A percentile compares a stretch with the other conserved stretches of the same genome.
These are phyloP conservation scores for Aspergillus coremiiformis DNA, from an alignment of 495 filamentous ascomycete genomes.

Conservation along the genomic window DNA sequence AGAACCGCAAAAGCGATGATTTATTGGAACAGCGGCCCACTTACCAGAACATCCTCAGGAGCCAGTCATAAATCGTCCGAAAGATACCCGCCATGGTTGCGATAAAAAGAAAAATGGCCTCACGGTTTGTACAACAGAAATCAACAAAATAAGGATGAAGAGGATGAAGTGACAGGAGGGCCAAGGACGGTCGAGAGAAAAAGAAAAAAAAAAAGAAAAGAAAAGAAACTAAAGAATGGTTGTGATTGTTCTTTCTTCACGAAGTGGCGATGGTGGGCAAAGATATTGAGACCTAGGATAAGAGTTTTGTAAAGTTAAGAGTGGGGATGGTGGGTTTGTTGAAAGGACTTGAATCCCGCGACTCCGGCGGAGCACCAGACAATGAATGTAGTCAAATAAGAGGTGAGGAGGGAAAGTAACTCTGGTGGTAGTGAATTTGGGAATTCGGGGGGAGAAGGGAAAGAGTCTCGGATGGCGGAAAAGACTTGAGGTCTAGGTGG, in stretches of 20 bases:
- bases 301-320: conserved; percentile 15
- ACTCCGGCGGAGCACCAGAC: conserved; percentile 6
- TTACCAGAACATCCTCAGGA: conserved; percentile 96
- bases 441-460: neutral
- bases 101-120: neutral
- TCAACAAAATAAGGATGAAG: too few species aligned
- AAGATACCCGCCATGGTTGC: conserved; percentile 74
- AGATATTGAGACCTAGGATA: conserved; percentile 14
- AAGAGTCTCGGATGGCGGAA: neutral
- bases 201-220: neutral
- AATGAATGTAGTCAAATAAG: conserved; percentile 14
- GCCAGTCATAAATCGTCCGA: conserved; percentile 94
- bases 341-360: conserved; percentile 12
- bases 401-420: conserved; percentile 5
- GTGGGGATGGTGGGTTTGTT: conserved; percentile 12
- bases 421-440: neutral
- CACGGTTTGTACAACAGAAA: too few species aligned
- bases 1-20: conserved; percentile 12
- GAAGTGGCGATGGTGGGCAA: conserved; percentile 12
- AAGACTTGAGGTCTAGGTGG: conserved; percentile 4
- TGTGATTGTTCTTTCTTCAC: conserved; percentile 1
- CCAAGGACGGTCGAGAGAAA: neutral
- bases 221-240: too few species aligned
- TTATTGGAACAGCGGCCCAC: conserved; percentile 40
- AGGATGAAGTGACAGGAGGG: too few species aligned